Conservation (phyloP, 306 rosid species). For the Urtica urens region DNA sequence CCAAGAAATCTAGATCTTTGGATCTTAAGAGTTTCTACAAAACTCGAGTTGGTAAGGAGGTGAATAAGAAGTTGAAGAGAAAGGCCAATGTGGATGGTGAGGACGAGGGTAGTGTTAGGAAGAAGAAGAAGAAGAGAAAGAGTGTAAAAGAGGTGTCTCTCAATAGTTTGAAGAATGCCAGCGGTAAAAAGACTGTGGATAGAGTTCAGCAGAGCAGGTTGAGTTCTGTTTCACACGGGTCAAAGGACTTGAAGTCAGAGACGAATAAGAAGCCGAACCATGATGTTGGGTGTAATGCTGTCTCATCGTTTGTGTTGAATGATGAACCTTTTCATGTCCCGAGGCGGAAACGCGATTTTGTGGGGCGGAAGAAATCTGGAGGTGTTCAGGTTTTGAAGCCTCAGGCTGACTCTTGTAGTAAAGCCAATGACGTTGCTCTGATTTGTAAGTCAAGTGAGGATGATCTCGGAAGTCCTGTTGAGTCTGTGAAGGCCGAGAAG, state of each 20-base stretch:
- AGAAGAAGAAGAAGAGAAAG: conserved; percentile 43
- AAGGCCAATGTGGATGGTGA: conserved; percentile 26
- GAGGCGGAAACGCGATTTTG: conserved; percentile 68
- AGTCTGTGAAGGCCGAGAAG: conserved; percentile 7
- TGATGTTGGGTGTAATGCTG: conserved; percentile 29
- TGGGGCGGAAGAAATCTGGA: conserved; percentile 54
- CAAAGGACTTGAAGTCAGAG: conserved; percentile 30
- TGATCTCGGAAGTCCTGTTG: conserved; percentile 21
- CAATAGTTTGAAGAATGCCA: conserved; percentile 66
- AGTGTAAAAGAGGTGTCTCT: conserved; percentile 54
- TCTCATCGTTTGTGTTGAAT: conserved; percentile 34
- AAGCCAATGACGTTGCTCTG: conserved; percentile 30
- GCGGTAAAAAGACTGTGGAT: conserved; percentile 39
- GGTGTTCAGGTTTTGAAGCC: conserved; percentile 24
- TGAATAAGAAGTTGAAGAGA: conserved; percentile 43
- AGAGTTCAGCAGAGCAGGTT: conserved; percentile 28
- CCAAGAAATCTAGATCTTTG: conserved; percentile 68
- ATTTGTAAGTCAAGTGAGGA: conserved; percentile 31
- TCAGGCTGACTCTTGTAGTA: conserved; percentile 28
- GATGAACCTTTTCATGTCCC: conserved; percentile 52
- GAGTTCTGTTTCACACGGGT: conserved; percentile 33
- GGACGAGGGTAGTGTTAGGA: conserved; percentile 35
- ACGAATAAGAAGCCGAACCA: conserved; percentile 31
- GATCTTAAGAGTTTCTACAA: conserved; percentile 77
- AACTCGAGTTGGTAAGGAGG: conserved; percentile 28